phyloP scores from a whole-genome alignment of 2,329 filamentous ascomycete species.

The Aureobasidium lini region DNA sequence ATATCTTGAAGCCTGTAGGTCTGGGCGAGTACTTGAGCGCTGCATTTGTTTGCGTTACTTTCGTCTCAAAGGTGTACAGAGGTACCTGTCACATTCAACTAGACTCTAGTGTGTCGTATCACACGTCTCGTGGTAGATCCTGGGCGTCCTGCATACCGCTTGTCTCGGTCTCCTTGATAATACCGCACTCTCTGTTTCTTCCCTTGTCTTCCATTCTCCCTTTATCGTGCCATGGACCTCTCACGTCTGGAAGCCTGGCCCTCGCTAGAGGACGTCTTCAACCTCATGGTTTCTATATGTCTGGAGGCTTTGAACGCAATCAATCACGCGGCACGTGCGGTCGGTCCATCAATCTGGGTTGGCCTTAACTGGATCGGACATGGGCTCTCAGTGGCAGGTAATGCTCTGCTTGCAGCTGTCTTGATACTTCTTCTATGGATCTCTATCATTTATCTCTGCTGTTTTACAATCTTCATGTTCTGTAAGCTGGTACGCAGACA shows the following conservation, averaged over 20 bases:
- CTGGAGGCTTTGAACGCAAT: neutral
- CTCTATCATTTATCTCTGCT: neutral
- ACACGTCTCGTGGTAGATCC: constrained; percentile 8
- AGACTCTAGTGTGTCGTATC: neutral
- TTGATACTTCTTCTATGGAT: constrained; percentile 4
- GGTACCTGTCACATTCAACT: neutral
- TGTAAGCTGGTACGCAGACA: neutral
- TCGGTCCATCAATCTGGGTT: neutral
- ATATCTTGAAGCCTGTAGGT: neutral
- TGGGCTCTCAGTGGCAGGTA: neutral
- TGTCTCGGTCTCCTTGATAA: neutral
- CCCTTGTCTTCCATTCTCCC: neutral
- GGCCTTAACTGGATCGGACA: neutral
- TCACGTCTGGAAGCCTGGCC: neutral
- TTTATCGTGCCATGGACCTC: neutral
- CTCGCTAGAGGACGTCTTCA: neutral
- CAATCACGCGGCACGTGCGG: neutral
- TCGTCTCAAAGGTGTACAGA: neutral
- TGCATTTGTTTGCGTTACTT: constrained; percentile 7
- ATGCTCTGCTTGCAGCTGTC: neutral
- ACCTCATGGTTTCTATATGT: neutral
- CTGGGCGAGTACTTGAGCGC: neutral
- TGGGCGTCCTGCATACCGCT: neutral
- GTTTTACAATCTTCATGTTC: neutral
- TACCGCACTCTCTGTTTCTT: neutral